Evolutionary conservation across 2,329 filamentous ascomycete genomes (phyloP).

Genomic region (Neonectria neomacrospora): DNA sequence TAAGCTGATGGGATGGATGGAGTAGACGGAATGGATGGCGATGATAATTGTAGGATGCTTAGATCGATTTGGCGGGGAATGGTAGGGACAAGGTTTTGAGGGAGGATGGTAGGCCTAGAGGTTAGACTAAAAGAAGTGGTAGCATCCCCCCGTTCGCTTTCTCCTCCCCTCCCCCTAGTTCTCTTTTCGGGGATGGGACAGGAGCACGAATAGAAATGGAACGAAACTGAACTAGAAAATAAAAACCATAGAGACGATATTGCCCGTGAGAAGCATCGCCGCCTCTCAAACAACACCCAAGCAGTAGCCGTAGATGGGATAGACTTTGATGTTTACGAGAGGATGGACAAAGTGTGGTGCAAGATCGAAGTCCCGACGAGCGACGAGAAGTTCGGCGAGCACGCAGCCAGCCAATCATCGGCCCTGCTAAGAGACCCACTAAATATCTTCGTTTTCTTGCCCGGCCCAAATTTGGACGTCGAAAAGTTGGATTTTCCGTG

Average conservation of each 20-base stretch:
- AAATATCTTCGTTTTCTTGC: too few species aligned
- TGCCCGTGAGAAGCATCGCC: background rate
- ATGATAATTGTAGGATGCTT: background rate
- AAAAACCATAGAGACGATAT: background rate
- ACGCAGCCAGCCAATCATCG: background rate
- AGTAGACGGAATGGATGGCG: background rate
- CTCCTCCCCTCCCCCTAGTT: too few species aligned
- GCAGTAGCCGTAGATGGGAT: too few species aligned
- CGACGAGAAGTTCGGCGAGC: background rate
- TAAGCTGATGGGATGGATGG: background rate
- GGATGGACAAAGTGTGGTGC: background rate
- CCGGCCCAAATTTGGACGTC: too few species aligned
- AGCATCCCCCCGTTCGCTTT: too few species aligned
- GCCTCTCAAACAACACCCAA: too few species aligned
- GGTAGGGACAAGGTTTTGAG: background rate
- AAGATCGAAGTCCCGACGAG: background rate
- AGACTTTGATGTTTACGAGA: too few species aligned
- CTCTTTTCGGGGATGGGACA: background rate
- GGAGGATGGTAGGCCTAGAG: background rate
- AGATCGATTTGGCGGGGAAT: background rate
- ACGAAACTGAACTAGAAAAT: background rate
- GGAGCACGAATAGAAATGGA: background rate
- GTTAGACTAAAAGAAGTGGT: background rate
- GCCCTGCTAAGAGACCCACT: too few species aligned
- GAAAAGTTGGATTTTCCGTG: too few species aligned